Evolutionary conservation across 805 yeast genomes (phyloP).

Genomic region (Myxozyma neotropica): DNA sequence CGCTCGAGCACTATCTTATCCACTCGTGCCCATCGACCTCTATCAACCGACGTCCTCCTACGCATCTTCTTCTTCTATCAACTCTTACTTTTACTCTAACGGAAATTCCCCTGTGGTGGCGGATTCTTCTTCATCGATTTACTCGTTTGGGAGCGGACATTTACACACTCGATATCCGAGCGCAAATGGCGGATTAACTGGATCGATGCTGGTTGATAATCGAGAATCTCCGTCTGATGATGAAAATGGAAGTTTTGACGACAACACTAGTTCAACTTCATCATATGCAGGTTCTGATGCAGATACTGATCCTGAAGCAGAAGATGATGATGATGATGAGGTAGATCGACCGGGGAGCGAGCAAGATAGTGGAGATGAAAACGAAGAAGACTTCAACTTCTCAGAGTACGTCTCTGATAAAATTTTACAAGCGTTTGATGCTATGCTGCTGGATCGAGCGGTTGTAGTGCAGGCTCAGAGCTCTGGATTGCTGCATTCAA

Average conservation of each 20-base stretch:
- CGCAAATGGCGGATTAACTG: slow-evolving; percentile 2
- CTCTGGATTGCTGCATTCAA: slow-evolving; percentile 31
- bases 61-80: slow-evolving; percentile 12
- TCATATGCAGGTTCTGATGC: slow-evolving; percentile 35
- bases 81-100: slow-evolving; percentile 7
- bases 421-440: slow-evolving; percentile 31
- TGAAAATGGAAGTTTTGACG: slow-evolving; percentile 11
- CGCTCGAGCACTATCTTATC: slow-evolving; percentile 29
- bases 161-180: slow-evolving; percentile 3
- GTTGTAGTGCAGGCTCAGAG: slow-evolving; percentile 33
- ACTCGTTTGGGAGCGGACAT: slow-evolving; percentile 25
- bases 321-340: neutral
- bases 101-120: slow-evolving; percentile 11
- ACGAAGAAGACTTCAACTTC: slow-evolving; percentile 24
- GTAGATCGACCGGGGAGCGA: neutral
- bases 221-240: slow-evolving; percentile 3
- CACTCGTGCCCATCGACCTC: slow-evolving; percentile 25
- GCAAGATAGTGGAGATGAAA: neutral
- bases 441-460: slow-evolving; percentile 26
- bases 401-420: slow-evolving; percentile 30
- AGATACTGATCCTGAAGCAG: slow-evolving; percentile 17
- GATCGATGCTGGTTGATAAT: neutral
- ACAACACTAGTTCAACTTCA: slow-evolving; percentile 26
- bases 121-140: slow-evolving; percentile 22
- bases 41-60: slow-evolving; percentile 13